Conservation (phyloP, 1,284 basidiomycete genomes). For the Ustilago xerochloae region DNA sequence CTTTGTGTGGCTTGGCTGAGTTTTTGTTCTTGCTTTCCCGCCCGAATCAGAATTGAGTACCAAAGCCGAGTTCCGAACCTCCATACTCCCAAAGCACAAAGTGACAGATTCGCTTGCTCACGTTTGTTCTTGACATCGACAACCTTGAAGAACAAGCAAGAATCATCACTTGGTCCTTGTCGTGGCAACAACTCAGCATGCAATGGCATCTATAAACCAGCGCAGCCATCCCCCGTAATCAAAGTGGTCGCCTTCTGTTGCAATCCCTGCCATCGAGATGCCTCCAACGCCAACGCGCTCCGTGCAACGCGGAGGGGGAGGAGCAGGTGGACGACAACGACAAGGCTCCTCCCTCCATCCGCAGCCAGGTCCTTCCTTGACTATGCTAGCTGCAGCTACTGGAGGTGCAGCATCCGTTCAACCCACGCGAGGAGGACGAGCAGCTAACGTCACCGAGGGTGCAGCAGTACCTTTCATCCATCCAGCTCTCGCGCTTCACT, state of each 20-base stretch:
- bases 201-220: neutral
- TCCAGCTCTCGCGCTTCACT: slow-evolving; percentile 36
- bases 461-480: slow-evolving; percentile 39
- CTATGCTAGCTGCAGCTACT: neutral
- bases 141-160: neutral
- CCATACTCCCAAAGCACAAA: neutral
- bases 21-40: slow-evolving; percentile 13
- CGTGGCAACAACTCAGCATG: neutral
- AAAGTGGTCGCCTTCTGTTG: slow-evolving; percentile 9
- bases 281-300: slow-evolving; percentile 34
- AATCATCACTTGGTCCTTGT: too few relatives aligned
- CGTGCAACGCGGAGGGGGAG: slow-evolving; percentile 25
- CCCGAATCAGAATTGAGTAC: slow-evolving; percentile 2
- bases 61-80: slow-evolving; percentile 26
- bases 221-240: neutral
- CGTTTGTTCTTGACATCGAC: neutral
- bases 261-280: slow-evolving; percentile 8
- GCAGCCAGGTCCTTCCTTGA: slow-evolving; percentile 7
- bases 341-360: slow-evolving; percentile 41
- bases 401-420: slow-evolving; percentile 11
- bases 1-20: slow-evolving; percentile 14
- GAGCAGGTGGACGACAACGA: slow-evolving; percentile 32
- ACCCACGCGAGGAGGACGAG: slow-evolving; percentile 16
- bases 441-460: slow-evolving; percentile 14
- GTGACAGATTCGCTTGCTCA: slow-evolving; percentile 5